These are phyloP conservation scores for Linnemannia zychae DNA, from an alignment of 192 early-diverging fungal genomes.

Conservation along the genomic window DNA sequence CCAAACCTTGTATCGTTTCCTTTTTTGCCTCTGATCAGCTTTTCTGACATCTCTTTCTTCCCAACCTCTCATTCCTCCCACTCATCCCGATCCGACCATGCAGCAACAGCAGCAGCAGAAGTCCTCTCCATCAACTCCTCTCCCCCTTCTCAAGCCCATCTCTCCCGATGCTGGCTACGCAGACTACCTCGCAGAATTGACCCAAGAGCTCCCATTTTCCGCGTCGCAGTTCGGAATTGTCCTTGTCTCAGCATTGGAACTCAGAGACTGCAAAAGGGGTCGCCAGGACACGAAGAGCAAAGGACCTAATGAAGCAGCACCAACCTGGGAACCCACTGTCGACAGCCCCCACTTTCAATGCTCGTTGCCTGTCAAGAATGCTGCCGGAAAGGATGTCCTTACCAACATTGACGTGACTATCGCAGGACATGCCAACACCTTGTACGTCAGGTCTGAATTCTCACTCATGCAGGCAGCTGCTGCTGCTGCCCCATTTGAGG, in stretches of 20 bases:
- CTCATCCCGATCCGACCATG: not conserved
- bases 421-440: conserved; percentile 1
- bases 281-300: not conserved
- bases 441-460: conserved; percentile 14
- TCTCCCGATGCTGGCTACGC: not conserved
- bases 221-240: conserved; percentile 28
- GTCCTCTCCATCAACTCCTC: not conserved
- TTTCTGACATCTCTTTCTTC: not conserved
- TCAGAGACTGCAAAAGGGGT: not conserved
- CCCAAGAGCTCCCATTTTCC: conserved; percentile 9
- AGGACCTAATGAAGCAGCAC: not conserved
- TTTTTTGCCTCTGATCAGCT: not conserved
- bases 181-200: conserved; percentile 24
- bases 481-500: not conserved
- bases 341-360: conserved; percentile 26
- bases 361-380: not conserved
- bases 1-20: not conserved
- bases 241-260: conserved; percentile 22
- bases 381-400: not conserved
- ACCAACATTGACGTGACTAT: conserved; percentile 28
- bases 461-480: conserved; percentile 18
- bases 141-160: conserved; percentile 7
- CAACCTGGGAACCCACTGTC: not conserved
- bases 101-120: not conserved
- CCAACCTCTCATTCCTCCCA: not conserved